A percentile compares a stretch with the other conserved stretches of the same genome.
These are phyloP conservation scores for Phalaenopsis aphrodite DNA, from an alignment of 106 monocot species.

Conservation along the genomic window DNA sequence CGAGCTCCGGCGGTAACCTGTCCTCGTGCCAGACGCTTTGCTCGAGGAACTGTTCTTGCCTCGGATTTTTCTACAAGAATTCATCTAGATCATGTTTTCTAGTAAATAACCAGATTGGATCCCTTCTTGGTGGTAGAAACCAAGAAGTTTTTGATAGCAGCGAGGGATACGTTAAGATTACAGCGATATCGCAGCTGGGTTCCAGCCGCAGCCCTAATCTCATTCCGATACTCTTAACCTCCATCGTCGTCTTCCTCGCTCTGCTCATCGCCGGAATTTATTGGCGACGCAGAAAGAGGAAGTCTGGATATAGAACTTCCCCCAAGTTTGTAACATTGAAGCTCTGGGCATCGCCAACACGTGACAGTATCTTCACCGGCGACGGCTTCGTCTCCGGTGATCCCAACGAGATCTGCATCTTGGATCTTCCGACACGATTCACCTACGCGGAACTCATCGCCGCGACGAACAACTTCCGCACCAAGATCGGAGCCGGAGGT, in stretches of 20 bases:
- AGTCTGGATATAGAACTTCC: too few relatives aligned
- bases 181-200: neutral
- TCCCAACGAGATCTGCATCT: slow-evolving; percentile 47
- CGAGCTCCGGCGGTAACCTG: slow-evolving; percentile 11
- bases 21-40: slow-evolving; percentile 32
- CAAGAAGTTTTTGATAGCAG: neutral
- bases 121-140: slow-evolving; percentile 12
- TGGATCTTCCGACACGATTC: slow-evolving; percentile 75
- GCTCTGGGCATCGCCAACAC: neutral
- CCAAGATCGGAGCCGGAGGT: slow-evolving; percentile 71
- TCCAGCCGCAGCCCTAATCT: neutral
- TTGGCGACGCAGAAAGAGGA: slow-evolving; percentile 7
- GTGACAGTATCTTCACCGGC: neutral
- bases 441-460: slow-evolving; percentile 37
- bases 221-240: slow-evolving; percentile 51
- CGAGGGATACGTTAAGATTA: slow-evolving; percentile 49
- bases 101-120: slow-evolving; percentile 34
- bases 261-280: slow-evolving; percentile 16
- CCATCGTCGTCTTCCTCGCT: slow-evolving; percentile 41
- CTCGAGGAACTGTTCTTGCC: slow-evolving; percentile 44
- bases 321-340: neutral
- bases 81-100: slow-evolving; percentile 39
- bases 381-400: slow-evolving; percentile 14
- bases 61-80: slow-evolving; percentile 48
- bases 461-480: slow-evolving; percentile 54